Percentiles rank a stretch among this genome's conserved stretches.
These are phyloP conservation scores for Heterobasidion annosum DNA, from an alignment of 1,284 basidiomycete genomes.

Conservation along the genomic window DNA sequence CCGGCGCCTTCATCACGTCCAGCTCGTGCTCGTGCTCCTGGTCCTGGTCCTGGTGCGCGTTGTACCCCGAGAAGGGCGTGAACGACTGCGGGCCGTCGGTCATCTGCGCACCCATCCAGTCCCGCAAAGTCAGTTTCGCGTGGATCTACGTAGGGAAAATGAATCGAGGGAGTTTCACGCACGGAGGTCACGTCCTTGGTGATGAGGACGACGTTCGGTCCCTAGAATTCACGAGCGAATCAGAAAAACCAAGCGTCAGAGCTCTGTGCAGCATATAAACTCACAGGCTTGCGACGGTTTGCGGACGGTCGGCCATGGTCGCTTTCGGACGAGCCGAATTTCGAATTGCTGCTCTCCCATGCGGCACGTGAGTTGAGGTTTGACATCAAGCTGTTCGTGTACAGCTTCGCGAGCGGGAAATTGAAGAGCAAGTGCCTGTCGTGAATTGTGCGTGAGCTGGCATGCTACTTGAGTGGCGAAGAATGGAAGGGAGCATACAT, in stretches of 20 bases:
- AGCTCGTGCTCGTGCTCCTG: too few species aligned
- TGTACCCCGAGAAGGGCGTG: too few species aligned
- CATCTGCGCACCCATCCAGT: too few species aligned
- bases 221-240: background rate
- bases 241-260: background rate
- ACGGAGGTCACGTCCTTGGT: background rate
- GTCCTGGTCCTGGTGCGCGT: too few species aligned
- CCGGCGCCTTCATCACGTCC: too few species aligned
- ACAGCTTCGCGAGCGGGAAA: slow-evolving; percentile 31
- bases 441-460: background rate
- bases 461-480: background rate
- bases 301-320: background rate
- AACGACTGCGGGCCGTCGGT: too few species aligned
- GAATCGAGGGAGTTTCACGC: background rate
- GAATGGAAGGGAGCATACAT: background rate
- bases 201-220: background rate
- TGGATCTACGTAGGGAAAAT: background rate
- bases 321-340: background rate
- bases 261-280: background rate
- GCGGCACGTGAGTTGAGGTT: slow-evolving; percentile 28
- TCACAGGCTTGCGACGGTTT: background rate
- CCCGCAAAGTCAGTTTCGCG: background rate
- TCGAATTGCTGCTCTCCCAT: slow-evolving; percentile 14
- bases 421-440: slow-evolving; percentile 28
- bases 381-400: slow-evolving; percentile 33